phyloP scores from a whole-genome alignment of 2,329 filamentous ascomycete species.

The Samsoniella hepiali region DNA sequence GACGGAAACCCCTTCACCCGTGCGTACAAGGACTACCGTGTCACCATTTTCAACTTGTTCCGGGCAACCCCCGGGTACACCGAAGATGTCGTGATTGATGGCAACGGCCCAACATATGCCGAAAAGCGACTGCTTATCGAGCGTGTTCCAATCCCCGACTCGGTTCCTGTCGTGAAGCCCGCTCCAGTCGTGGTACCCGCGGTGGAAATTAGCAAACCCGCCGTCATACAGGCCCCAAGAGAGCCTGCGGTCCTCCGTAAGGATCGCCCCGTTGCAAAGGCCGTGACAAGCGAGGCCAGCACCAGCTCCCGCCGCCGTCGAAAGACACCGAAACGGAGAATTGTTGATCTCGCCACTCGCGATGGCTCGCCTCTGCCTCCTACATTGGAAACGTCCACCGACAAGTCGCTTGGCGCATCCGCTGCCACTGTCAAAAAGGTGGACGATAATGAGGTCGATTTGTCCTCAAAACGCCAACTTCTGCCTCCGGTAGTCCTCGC shows the following conservation, averaged over 20 bases:
- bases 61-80: conserved; percentile 83
- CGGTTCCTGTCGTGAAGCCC: conserved; percentile 74
- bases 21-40: conserved; percentile 78
- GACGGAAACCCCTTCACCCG: conserved; percentile 88
- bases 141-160: conserved; percentile 70
- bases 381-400: conserved; percentile 29
- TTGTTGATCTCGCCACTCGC: conserved; percentile 60
- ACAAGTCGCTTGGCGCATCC: conserved; percentile 3
- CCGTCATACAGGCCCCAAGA: conserved; percentile 52
- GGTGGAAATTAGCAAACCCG: conserved; percentile 65
- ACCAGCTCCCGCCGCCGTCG: conserved; percentile 58
- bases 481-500: conserved; percentile 28
- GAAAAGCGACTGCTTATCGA: conserved; percentile 85
- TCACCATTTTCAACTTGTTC: conserved; percentile 95
- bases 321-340: conserved; percentile 58
- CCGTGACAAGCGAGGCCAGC: conserved; percentile 56
- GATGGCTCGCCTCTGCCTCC: conserved; percentile 35
- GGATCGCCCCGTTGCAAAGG: conserved; percentile 51
- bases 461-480: conserved; percentile 34
- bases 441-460: neutral
- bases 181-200: conserved; percentile 58
- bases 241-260: conserved; percentile 56
- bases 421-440: conserved; percentile 23
- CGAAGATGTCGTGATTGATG: conserved; percentile 87
- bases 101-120: conserved; percentile 74